phyloP scores from a whole-genome alignment of 164 flowering plant genomes.

The Dillenia turbinata region DNA sequence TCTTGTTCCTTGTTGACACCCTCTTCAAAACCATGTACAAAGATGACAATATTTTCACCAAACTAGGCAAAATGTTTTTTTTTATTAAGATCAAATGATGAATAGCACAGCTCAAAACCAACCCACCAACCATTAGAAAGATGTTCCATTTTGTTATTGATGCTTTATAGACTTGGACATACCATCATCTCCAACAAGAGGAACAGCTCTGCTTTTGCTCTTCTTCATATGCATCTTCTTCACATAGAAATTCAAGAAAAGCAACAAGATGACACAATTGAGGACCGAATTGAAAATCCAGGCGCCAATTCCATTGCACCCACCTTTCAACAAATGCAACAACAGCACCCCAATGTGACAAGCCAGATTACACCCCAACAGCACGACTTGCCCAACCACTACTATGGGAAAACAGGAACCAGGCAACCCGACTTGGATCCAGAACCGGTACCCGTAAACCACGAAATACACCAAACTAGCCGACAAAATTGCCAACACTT shows the following conservation, averaged over 20 bases:
- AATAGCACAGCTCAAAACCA: too few species aligned
- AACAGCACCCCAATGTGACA: slow-evolving; percentile 67
- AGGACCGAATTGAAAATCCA: slow-evolving; percentile 65
- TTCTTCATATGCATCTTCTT: slow-evolving; percentile 30
- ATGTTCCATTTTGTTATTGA: too few species aligned
- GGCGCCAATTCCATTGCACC: slow-evolving; percentile 85
- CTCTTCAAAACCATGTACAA: too few species aligned
- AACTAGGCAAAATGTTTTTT: too few species aligned
- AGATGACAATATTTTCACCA: too few species aligned
- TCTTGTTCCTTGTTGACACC: too few species aligned
- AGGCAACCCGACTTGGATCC: slow-evolving; percentile 63
- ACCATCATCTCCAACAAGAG: not conserved
- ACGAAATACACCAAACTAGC: slow-evolving; percentile 47
- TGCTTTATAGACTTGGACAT: too few species aligned
- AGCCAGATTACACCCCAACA: slow-evolving; percentile 52
- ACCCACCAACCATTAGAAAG: too few species aligned
- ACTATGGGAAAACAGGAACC: slow-evolving; percentile 58
- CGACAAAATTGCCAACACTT: slow-evolving; percentile 60
- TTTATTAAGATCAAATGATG: too few species aligned
- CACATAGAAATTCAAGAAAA: slow-evolving; percentile 41
- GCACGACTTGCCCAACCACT: slow-evolving; percentile 50
- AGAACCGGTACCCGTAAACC: slow-evolving; percentile 73
- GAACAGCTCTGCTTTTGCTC: not conserved
- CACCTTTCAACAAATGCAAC: slow-evolving; percentile 71
- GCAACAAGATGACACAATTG: slow-evolving; percentile 34